Evolutionary conservation across 768 basidiomycete species (phyloP), one percentile per base, ranked within the genome.

Genomic region (Boletus bicolor): DNA sequence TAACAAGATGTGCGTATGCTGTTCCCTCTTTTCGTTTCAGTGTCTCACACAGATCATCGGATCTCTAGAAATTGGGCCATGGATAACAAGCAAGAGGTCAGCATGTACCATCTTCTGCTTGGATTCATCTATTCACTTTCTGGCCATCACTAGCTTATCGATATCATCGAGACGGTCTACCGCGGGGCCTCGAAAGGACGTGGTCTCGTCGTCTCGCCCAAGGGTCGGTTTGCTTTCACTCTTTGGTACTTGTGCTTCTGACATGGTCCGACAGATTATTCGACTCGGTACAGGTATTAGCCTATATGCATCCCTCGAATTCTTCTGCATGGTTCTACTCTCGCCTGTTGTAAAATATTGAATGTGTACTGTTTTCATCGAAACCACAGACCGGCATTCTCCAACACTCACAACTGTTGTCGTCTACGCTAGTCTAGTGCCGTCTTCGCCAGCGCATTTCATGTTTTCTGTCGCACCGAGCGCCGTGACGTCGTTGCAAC

Each of bases 91-190:
- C 96, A 98, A 76, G 97, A 98, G 80, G 93, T 92, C 41, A 35
- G 81, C 14, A 3, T 36, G 35, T 39, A 5, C 26, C 37, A 24
- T 49, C 11, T 5, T 19, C 28, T 6, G 0, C 49, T 51, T 56
- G 35, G 49, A 30, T 28, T 7, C 32, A 6, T 41, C 1, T 52
- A 0, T 35, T 44, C n/a, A 49, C 34, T 30, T 21, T 38, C 56
- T 3, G 9, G 21, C 11, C 8, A 10, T n/a, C 36, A 1, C 35
- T 57, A 98, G 93, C 76, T 98, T 69, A 95, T 98, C 65, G 96
- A 98, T 70, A 95, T 98, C 63, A 86, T 98, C 63, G 96, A 98
- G 74, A 98, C 97, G 9, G 96, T 98, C 7, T 98, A 98, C 72
- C 86, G 97, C 59, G 97, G 97, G 32, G 97, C 97, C 1, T 93